Percentiles rank a stretch among this genome's conserved stretches.
Conservation (phyloP, 371 early-diverging fungal genomes). For the Apophysomyces ossiformis region DNA sequence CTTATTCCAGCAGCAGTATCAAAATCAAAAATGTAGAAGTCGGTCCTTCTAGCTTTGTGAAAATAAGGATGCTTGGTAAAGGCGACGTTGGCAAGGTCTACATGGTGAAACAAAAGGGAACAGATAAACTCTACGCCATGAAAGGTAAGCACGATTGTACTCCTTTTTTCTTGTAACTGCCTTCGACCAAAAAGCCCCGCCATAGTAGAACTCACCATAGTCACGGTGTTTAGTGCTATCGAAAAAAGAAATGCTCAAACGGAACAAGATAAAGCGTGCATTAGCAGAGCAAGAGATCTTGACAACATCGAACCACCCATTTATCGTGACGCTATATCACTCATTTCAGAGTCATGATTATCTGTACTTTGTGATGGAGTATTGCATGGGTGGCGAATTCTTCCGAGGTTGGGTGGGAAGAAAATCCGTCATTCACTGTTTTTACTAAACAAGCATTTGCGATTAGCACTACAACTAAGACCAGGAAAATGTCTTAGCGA, state of each 20-base stretch:
- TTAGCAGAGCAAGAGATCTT: conserved; percentile 96
- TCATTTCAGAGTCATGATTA: conserved; percentile 94
- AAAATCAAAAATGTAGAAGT: conserved; percentile 6
- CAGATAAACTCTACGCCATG: conserved; percentile 87
- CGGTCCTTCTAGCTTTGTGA: conserved; percentile 65
- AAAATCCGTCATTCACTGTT: background rate
- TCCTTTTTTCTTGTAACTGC: no score
- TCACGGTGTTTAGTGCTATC: conserved; percentile 49
- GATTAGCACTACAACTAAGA: conserved; percentile 71
- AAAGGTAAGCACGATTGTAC: conserved; percentile 59
- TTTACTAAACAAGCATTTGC: background rate
- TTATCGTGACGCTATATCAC: conserved; percentile 96
- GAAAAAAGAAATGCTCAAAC: conserved; percentile 93
- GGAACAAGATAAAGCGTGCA: conserved; percentile 95
- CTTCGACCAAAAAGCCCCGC: no score
- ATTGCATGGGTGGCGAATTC: conserved; percentile 98
- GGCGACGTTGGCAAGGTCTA: conserved; percentile 97
- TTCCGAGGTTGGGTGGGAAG: conserved; percentile 64
- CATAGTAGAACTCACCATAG: background rate
- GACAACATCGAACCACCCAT: conserved; percentile 92
- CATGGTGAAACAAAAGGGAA: conserved; percentile 86
- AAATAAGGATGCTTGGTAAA: conserved; percentile 88
- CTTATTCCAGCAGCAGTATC: background rate
- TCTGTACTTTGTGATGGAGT: conserved; percentile 97
- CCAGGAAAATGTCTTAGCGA: conserved; percentile 87